Base-by-base conservation (phyloP, 495 filamentous ascomycete genomes). In the Aspergillus wentii region DNA sequence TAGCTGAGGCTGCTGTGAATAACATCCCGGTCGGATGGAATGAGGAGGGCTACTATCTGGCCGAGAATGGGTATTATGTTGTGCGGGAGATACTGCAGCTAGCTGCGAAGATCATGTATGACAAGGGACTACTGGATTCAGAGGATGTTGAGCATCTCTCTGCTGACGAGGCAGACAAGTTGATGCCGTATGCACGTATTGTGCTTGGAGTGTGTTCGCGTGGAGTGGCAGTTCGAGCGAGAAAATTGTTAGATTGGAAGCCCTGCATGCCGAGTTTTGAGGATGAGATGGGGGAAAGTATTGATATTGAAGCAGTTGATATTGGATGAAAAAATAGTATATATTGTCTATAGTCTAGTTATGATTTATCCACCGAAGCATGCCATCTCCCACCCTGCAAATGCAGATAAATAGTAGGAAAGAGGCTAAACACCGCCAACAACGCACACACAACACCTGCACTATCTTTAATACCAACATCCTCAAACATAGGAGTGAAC, bases 401-500 rank as follows among this genome's bases (percentile, higher is more conserved):
- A 13, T 70, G 66, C 51, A 72, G 18, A 16, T 54, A 34, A 0
- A 59, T 36, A 10, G 64, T 72, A 4, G 72, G 72, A 4, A 70
- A 25, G 25, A 76, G 60, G 35, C 68, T 67, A 11, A 54, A 53
- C 9, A 44, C 71, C 41, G 73, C 51, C 2, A 76, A 51, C 40
- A 75, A 39, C 0, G 59, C 70, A 5, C 51, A 38, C 0, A 59
- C 51, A 6, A 75, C 46, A 0, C 64, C 73, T 14, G 68, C 62
- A 37, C 70, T 73, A 7, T 48, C 52, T 14, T 57, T 59, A 17
- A 74, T 39, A 4, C 72, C 71, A 8, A 75, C 60, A 31, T 54
- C 66, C 2, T 67, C 55, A 34, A 75, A 71, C 71, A 77, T 71
- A 14, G 46, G 35, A 11, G 71, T 55, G 40, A 76, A 72, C 71